Conservation (phyloP, 2,329 filamentous ascomycete genomes). For the Cladosporium colombiae region DNA sequence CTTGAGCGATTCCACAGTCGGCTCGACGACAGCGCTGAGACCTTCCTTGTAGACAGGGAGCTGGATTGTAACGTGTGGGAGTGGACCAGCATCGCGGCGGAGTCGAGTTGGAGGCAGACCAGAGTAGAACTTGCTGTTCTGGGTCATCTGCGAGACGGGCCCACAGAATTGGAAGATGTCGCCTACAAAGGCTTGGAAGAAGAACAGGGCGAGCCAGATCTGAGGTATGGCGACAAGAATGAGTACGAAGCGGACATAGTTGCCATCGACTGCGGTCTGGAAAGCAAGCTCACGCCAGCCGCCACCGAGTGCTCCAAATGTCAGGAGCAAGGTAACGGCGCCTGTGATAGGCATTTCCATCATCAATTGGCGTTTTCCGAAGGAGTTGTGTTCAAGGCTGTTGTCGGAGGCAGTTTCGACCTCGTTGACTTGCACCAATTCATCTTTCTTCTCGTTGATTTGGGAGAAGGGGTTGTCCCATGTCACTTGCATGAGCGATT, state of each 20-base stretch:
- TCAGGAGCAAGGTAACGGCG: conserved; percentile 54
- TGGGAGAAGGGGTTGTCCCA: conserved; percentile 52
- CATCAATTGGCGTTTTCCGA: conserved; percentile 40
- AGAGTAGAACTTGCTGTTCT: conserved; percentile 51
- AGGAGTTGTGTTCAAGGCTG: conserved; percentile 41
- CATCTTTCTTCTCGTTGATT: conserved; percentile 47
- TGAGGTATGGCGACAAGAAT: conserved; percentile 55
- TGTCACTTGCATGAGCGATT: conserved; percentile 58
- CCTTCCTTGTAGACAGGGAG: conserved; percentile 47
- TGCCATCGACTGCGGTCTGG: conserved; percentile 55
- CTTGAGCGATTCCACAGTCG: conserved; percentile 42
- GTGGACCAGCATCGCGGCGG: conserved; percentile 36
- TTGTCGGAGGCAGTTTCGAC: conserved; percentile 32
- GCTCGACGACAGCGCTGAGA: conserved; percentile 41
- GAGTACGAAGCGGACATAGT: conserved; percentile 57
- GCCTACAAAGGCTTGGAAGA: conserved; percentile 49
- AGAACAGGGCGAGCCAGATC: conserved; percentile 60
- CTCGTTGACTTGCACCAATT: conserved; percentile 38
- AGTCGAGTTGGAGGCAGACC: conserved; percentile 44
- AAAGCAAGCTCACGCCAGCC: conserved; percentile 59
- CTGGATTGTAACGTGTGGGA: conserved; percentile 59
- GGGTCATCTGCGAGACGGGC: conserved; percentile 46
- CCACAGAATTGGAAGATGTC: conserved; percentile 46
- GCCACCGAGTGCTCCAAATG: conserved; percentile 55
- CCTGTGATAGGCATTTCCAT: conserved; percentile 59